Conservation (phyloP, 2,329 filamentous ascomycete genomes). For the Fusarium verticillioides region DNA sequence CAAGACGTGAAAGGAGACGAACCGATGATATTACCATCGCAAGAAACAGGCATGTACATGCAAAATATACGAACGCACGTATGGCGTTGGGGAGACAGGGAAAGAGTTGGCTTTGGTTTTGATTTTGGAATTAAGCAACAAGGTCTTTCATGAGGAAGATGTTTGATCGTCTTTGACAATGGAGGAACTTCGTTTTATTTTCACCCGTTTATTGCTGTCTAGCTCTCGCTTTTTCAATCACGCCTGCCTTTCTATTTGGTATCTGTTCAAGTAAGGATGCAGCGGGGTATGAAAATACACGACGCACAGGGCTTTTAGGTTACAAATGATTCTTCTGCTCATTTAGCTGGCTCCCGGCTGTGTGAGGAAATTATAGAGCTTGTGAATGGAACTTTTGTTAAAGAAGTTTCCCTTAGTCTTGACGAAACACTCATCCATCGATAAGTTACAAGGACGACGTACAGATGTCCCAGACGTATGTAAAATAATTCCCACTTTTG, state of each 20-base stretch:
- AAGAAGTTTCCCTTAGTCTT: neutral
- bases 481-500: neutral
- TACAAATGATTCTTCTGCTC: slow-evolving; percentile 9
- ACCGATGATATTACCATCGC: neutral
- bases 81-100: slow-evolving; percentile 47
- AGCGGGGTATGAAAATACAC: slow-evolving; percentile 44
- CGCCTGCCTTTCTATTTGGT: slow-evolving; percentile 32
- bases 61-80: slow-evolving; percentile 39
- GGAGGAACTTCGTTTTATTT: slow-evolving; percentile 18
- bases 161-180: slow-evolving; percentile 13
- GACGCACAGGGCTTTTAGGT: slow-evolving; percentile 28
- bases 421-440: neutral
- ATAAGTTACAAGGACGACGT: neutral
- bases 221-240: slow-evolving; percentile 23
- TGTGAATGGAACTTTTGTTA: slow-evolving; percentile 2
- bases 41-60: slow-evolving; percentile 29
- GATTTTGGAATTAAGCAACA: slow-evolving; percentile 18
- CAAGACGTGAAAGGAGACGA: slow-evolving; percentile 22
- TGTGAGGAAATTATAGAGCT: slow-evolving; percentile 21
- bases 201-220: neutral
- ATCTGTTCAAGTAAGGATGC: slow-evolving; percentile 27
- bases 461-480: neutral
- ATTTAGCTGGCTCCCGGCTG: neutral
- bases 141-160: neutral
- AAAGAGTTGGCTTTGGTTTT: slow-evolving; percentile 17